Base-by-base conservation (phyloP, 2,329 filamentous ascomycete genomes). In the Zasmidium citrigriseum region DNA sequence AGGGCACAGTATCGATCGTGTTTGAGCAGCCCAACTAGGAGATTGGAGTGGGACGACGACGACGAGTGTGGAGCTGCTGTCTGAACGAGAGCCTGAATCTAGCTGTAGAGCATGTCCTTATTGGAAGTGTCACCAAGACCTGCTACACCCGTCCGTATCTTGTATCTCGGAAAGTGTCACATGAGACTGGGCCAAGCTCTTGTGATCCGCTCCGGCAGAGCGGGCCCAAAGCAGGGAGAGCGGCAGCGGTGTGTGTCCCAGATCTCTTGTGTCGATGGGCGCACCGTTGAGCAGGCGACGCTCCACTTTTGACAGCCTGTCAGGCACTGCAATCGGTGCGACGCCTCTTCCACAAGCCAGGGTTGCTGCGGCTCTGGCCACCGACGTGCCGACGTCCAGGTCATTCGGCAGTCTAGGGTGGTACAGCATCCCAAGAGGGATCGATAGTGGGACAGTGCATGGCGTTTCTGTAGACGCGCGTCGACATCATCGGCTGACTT, bases 1-100 rank as follows among this genome's bases (percentile, higher is more conserved):
- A 54, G 52, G 61, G 56, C 7, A 60, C 46, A 20, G 53, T 63
- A 41, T 60, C 54, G 49, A 54, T 65, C 25, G 38, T 62, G 52
- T 65, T 65, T 52, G 63, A 63, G 52, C 44, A 53, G 45, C 38
- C 49, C 18, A 55, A 25, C 14, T 52, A 46, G 52, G 34, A 4
- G 34, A 46, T 50, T 18, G 46, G 16, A 50, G 21, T 38, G 18
- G 18, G 20, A 18, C 25, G 16, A 44, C 14, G 10, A 25, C 47
- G 18, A 24, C 23, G 41, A 23, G 22, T 51, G 23, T 52, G 41
- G 48, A 48, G 34, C 34, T 41, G 12, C 34, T 41, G 34, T 41
- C 34, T 41, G 34, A 7, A 16, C 5, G 4, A n/a, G 14, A 11
- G 34, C 34, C 18, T n/a, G 34, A 4, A 41, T 41, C 16, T 41